Evolutionary conservation across 2,329 filamentous ascomycete genomes (phyloP), one percentile per base, ranked within the genome.

Genomic region (Paracoccidioides brasiliensis): DNA sequence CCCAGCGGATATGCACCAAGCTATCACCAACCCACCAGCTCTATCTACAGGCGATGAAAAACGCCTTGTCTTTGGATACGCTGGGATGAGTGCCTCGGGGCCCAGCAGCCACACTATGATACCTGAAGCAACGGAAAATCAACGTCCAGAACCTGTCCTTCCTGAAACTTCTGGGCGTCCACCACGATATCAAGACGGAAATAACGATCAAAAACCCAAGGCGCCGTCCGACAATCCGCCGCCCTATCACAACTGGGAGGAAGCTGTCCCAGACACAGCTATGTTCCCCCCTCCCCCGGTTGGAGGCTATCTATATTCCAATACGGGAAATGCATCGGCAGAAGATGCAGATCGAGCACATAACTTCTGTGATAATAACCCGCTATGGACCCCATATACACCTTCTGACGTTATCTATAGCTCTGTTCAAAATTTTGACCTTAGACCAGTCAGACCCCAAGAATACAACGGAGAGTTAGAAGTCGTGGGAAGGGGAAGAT

Each of bases 221-320:
- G 56, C 64, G 10, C 32, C 35, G 4, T n/a, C 12, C 5, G 50
- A 38, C 12, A 67, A 70, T 30, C 79, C 79, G 12, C 79, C 79
- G 15, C 76, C 78, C 32, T 81, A 82, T 62, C 80, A 83, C 65
- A 79, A 82, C 67, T 84, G 81, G 81, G 76, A 79, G 53, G 68
- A 70, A 43, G 71, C 76, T 2, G 74, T 83, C 3, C 80, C 80
- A 5, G 81, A 84, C 62, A 82, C 74, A 14, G 67, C 79, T 4
- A 71, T 76, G n/a, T 73, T 84, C 8, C 80, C 80, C 2, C 81
- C 81, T 33, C 80, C 81, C 0, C 81, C 81, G 6, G 72, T 76
- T 2, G 69, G 81, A 38, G 73, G 74, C 15, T 74, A 80, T 60
- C 74, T 78, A 43, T 68, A 60, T 53, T 82, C 79, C 6, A 77